These are phyloP conservation scores for Pezicula carpinea DNA, from an alignment of 2,329 filamentous ascomycete genomes.

Conservation along the genomic window DNA sequence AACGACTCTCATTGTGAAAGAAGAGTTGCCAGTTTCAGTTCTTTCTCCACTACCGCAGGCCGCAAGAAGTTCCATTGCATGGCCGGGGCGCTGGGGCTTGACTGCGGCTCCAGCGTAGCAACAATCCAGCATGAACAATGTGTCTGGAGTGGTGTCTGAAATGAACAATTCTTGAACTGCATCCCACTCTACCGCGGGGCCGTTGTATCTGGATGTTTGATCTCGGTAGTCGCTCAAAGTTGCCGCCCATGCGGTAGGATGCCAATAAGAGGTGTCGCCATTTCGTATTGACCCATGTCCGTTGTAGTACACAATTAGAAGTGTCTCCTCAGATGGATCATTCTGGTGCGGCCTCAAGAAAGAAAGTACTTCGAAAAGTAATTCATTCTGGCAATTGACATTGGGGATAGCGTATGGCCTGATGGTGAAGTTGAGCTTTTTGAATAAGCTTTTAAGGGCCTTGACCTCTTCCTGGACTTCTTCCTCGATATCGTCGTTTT, in stretches of 20 bases:
- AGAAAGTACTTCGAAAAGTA: background rate
- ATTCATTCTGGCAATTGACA: background rate
- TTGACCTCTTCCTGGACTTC: background rate
- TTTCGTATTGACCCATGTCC: slow-evolving; percentile 1
- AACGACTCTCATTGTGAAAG: slow-evolving; percentile 1
- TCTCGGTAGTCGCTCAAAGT: background rate
- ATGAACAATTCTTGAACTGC: background rate
- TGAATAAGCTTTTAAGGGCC: background rate
- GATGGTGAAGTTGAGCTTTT: background rate
- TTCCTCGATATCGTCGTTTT: background rate
- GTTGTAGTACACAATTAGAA: slow-evolving; percentile 1
- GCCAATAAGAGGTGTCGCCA: background rate
- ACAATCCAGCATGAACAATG: slow-evolving; percentile 1
- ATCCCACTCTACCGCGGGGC: slow-evolving; percentile 1
- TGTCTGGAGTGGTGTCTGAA: background rate
- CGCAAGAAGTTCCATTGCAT: background rate
- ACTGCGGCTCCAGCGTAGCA: background rate
- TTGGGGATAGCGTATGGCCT: background rate
- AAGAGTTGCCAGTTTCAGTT: background rate
- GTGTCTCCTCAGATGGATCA: background rate
- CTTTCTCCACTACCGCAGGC: background rate
- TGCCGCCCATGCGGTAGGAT: background rate
- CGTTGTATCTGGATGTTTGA: slow-evolving; percentile 1
- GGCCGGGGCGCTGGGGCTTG: background rate
- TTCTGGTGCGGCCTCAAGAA: background rate